Base-by-base conservation (phyloP, 345 rosid genomes). In the Physaria fendleri region DNA sequence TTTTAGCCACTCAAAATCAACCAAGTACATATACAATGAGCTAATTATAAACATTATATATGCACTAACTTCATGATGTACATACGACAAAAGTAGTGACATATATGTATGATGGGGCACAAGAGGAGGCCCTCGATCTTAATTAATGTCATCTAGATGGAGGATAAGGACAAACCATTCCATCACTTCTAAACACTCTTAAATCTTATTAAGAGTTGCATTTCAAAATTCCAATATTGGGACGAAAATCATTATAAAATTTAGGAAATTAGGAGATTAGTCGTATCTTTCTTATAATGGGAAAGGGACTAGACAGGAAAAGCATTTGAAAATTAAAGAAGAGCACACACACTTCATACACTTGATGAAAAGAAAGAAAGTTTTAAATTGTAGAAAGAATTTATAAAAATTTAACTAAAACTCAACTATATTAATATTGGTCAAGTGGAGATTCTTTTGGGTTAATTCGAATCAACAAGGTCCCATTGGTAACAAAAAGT, bases 391-490 rank as follows among this genome's bases (percentile, higher is more conserved):
- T 29, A 6, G 28, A 45, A 53, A 35, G n/a, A 46, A 53, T 15
- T 28, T 28, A n/a, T n/a, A n/a, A 35, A 45, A 35, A 39, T 35
- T 34, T 23, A 50, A 9, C 16, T 49, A 32, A 16, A 27, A n/a
- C n/a, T 13, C 10, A 68, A 60, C 34, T 52, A 14, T 27, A 29
- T 37, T 65, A 25, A 30, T 45, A 51, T 59, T 42, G 28, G 57
- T 61, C 72, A 61, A 69, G 73, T 69, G 62, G 73, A 61, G 61
- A 68, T 59, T 51, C 46, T 59, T 68, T 68, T 49, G 52, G 29
- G 38, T 16, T 58, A 49, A 58, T 30, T 66, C 58, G 24, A 49
- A 49, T 58, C 4, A 40, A 49, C 0, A 16, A 38, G 58, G 59
- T 23, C 69, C 70, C 66, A 51, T 24, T 24, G 38, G 11, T 30